Base-by-base conservation (phyloP, 257 asterid species). In the Salvia hispanica region DNA sequence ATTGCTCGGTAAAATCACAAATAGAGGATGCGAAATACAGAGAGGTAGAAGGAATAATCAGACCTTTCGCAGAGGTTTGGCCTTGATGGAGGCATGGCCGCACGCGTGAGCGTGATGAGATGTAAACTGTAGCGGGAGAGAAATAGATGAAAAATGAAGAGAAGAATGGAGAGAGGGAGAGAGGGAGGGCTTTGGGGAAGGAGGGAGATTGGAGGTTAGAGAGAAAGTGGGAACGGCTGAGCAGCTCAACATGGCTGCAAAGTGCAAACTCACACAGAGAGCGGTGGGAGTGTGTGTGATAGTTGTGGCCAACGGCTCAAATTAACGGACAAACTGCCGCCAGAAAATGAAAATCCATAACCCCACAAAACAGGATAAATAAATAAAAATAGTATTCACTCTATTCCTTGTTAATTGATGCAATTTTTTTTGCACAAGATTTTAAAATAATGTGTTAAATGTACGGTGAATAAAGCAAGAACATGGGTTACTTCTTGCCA, bases 301-400 rank as follows among this genome's bases (percentile, higher is more conserved):
- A 16, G 56, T 8, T 11, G 48, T 4, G 45, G 56, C 64, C 70
- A 69, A 39, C 43, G 82, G 78, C 74, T 71, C 74, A 74, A 76
- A 79, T 79, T 79, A 71, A 74, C 80, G 72, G 78, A 76, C 76
- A 53, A 70, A 76, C 40, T 81, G 83, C 66, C 79, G 86, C 81
- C 86, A 78, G 69, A 61, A 58, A 74, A 58, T 64, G 72, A 69
- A 67, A 58, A 71, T 78, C 72, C 66, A 6, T 13, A 5, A 56
- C 25, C 52, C 48, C 33, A 53, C 16, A 34, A 34, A 34, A 34
- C 7, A 34, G 39, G 0, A 34, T 34, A 39, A 39, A 6, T 6
- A 39, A 39, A 39, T 0, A 39, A 39, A 18, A 18, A 5, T 37
- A 37, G 21, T 18, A 18, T 18, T 18, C 21, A 0, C 21, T 1